A percentile compares a stretch with the other conserved stretches of the same genome.
These are phyloP conservation scores for Primulina eburnea DNA, from an alignment of 257 asterid species.

Conservation along the genomic window DNA sequence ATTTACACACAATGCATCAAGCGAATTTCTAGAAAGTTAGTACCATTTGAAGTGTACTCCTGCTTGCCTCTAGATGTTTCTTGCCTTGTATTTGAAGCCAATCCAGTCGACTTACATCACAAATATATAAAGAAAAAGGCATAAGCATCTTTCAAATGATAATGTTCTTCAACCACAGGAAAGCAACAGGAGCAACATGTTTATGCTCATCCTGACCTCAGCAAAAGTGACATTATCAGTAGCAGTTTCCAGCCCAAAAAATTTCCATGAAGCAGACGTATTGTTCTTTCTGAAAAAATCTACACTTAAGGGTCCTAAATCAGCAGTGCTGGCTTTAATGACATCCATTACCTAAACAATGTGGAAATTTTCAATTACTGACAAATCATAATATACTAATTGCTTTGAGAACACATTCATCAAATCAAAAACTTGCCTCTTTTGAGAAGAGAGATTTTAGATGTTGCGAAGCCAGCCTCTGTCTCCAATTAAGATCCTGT, in stretches of 20 bases:
- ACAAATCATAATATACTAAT: constrained; percentile 4
- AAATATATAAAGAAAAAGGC: constrained; percentile 19
- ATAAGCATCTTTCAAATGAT: constrained; percentile 25
- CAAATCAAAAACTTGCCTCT: constrained; percentile 44
- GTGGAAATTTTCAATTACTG: constrained; percentile 22
- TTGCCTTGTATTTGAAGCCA: constrained; percentile 37
- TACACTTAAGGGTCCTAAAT: constrained; percentile 67
- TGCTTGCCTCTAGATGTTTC: constrained; percentile 45
- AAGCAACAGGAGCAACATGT: constrained; percentile 15
- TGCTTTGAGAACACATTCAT: constrained; percentile 4
- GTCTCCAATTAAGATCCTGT: constrained; percentile 72
- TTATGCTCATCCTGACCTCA: constrained; percentile 46
- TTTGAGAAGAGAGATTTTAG: constrained; percentile 60
- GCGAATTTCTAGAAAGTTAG: constrained; percentile 14
- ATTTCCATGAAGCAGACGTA: constrained; percentile 77
- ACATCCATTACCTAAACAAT: constrained; percentile 67
- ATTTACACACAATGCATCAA: background rate
- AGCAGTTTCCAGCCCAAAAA: constrained; percentile 38
- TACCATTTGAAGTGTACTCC: constrained; percentile 50
- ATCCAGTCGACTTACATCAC: constrained; percentile 40
- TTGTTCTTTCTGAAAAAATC: constrained; percentile 63
- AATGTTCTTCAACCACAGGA: constrained; percentile 18
- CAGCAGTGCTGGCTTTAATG: constrained; percentile 61
- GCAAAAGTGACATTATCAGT: constrained; percentile 36
- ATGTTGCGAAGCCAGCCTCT: constrained; percentile 58